Percentiles rank a stretch among this genome's conserved stretches.
These are phyloP conservation scores for Ailanthus altissimus DNA, from an alignment of 345 rosid genomes.

Conservation along the genomic window DNA sequence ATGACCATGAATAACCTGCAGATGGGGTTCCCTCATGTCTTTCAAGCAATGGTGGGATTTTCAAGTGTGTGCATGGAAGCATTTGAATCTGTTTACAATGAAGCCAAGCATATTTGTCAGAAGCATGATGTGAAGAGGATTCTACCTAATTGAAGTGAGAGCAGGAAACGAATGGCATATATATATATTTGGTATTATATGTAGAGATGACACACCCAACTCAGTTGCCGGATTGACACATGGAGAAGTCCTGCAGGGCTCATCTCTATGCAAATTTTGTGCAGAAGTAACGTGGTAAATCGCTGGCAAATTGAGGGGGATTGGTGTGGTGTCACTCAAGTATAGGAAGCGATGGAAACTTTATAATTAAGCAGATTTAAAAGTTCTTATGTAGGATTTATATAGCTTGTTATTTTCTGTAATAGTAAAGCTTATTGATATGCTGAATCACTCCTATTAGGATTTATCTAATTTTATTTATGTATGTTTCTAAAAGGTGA, in stretches of 20 bases:
- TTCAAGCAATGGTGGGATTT: slow-evolving; percentile 89
- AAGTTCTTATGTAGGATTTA: slow-evolving; percentile 20
- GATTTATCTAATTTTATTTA: background rate
- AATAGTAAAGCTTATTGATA: slow-evolving; percentile 2
- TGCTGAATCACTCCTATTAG: background rate
- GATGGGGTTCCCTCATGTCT: slow-evolving; percentile 91
- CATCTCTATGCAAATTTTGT: slow-evolving; percentile 12
- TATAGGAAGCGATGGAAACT: background rate
- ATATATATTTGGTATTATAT: slow-evolving; percentile 9
- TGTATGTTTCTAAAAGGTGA: background rate
- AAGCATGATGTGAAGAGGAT: slow-evolving; percentile 57
- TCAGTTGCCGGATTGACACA: slow-evolving; percentile 15
- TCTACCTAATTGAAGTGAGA: slow-evolving; percentile 26
- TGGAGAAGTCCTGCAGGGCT: background rate
- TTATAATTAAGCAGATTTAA: background rate
- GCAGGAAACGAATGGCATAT: background rate
- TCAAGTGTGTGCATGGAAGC: slow-evolving; percentile 94
- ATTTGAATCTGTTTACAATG: slow-evolving; percentile 76
- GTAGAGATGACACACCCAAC: slow-evolving; percentile 24
- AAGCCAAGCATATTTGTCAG: slow-evolving; percentile 51
- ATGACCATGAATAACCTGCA: slow-evolving; percentile 87
- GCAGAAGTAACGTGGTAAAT: background rate
- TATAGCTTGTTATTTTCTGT: slow-evolving; percentile 1
- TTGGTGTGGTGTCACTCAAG: background rate
- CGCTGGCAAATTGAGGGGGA: background rate